Evolutionary conservation across 805 yeast species (phyloP), one percentile per base, ranked within the genome.

Genomic region (Yamadazyma tumulicola): DNA sequence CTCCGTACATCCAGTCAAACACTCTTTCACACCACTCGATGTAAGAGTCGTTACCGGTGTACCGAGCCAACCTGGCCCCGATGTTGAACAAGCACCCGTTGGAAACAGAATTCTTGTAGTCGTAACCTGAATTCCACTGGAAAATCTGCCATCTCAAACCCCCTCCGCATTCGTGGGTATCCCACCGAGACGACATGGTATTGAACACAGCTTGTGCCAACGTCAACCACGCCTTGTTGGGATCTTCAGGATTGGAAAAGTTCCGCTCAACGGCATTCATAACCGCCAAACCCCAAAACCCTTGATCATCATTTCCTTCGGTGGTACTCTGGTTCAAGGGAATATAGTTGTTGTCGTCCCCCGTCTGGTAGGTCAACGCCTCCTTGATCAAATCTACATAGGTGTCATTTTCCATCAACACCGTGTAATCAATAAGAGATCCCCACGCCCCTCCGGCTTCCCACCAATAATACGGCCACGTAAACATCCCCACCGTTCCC

Each of bases 281-380:
- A 4, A 79, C 94, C 1, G 95, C 83, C 41, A 93, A 69, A 4
- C 96, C 97, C 97, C 97, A 91, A 57, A 91, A 87, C 2, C 85
- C 96, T 65, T 91, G 97, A 67, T 91, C 97, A 70, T 91, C 98
- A 55, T 91, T 91, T 52, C 97, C 98, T 62, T 91, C 97, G 2
- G 95, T 85, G 22, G 88, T 79, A 8, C 89, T 77, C 61, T 89
- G 96, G 58, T 87, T 86, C 41, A 78, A 64, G 4, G 97, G 96
- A 59, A 91, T 79, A 59, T 79, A 93, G 61, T 91, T 81, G 64
- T 77, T 65, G 54, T 79, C 70, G 8, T 74, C 75, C 40, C 52
- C 77, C 7, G 77, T 75, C 60, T 91, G 97, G 51, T 76, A 79
- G 33, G 75, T 52, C 48, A 91, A 56, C 3, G 95, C 84, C 23